Evolutionary conservation across 2,329 filamentous ascomycete genomes (phyloP), one percentile per base, ranked within the genome.

Genomic region (Trematosphaeria pertusa): DNA sequence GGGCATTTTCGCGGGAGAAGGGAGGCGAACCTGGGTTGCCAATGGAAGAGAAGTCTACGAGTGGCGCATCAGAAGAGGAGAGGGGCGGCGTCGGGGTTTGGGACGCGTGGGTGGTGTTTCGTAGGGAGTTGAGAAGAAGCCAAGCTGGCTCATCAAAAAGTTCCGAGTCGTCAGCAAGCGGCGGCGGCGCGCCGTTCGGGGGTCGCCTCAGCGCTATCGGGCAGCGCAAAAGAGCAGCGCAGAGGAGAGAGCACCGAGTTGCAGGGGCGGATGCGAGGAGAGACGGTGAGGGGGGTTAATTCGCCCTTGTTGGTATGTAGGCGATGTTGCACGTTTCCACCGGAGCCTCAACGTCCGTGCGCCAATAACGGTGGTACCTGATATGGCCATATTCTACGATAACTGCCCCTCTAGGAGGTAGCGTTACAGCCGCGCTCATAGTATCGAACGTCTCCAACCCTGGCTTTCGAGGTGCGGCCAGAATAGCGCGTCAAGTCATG

Each of bases 1-100:
- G 62, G 80, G 81, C 82, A 85, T 83, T 47, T 43, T 75, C 69
- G 49, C 48, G 54, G 49, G 43, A 43, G 39, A 52, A 41, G 48
- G 46, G 42, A 56, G 59, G 62, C 62, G 61, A 60, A 66, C 60
- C 54, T 58, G 49, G 44, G 66, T 51, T 65, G 67, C 67, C 64
- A 57, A 59, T 56, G 50, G 41, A 28, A 45, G 41, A 39, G 37
- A 30, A 26, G 49, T 59, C 65, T 71, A 72, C 55, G 46, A 39
- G 43, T 32, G 53, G 59, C 34, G 67, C 69, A 72, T 72, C 59
- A 69, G 65, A 65, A 59, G 52, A 20, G 47, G 46, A 50, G 52
- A 34, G 32, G 48, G 24, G 19, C 33, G 20, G 36, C 32, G 40
- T 28, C 19, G 43, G 38, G 37, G 46, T 48, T 38, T 46, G 46